Base-by-base conservation (phyloP, 441 rosid genomes). In the Euphorbia corollata region DNA sequence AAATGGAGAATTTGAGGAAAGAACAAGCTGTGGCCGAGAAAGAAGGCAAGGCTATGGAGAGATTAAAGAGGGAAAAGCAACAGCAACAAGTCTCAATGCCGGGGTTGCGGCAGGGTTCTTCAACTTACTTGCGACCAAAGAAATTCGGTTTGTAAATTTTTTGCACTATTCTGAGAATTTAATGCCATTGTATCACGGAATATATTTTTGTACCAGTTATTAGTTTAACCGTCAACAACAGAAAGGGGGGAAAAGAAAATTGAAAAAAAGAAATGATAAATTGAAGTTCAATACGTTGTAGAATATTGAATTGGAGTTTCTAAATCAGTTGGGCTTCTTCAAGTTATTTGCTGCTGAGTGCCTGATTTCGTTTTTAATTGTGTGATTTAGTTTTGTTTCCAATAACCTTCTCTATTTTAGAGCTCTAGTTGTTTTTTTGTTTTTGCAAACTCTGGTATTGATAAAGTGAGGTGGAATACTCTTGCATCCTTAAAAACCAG, bases 1-100 rank as follows among this genome's bases (percentile, higher is more conserved):
- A 91, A 67, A 88, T 89, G 98, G 98, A 91, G 68, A 86, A 78
- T 69, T 62, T 88, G 81, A 85, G 98, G 79, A 91, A 81, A 79
- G 83, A 67, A 61, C 97, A 89, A 71, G 97, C 82, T 1, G 88
- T 82, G 74, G 80, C 62, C 0, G 90, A 89, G 77, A 73, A 51
- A 56, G 75, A 77, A 67, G 78, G 69, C 74, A 89, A 82, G 74
- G 81, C 66, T 77, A 84, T 63, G 65, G 97, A 94, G 61, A 83
- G 72, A 63, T 73, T 65, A 77, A 88, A 83, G 81, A 80, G 92
- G 45, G 85, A 74, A 18, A 94, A 83, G 80, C 88, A 80, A 77
- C 97, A 86, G 73, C 96, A 90, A 71, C 86, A 77, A 73, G 78
- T 91, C 9, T 82, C 96, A 1, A 84, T 82, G 77, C 94, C 91